Conservation (phyloP, 352 stramenopile genomes). For the Phytophthora rubi region DNA sequence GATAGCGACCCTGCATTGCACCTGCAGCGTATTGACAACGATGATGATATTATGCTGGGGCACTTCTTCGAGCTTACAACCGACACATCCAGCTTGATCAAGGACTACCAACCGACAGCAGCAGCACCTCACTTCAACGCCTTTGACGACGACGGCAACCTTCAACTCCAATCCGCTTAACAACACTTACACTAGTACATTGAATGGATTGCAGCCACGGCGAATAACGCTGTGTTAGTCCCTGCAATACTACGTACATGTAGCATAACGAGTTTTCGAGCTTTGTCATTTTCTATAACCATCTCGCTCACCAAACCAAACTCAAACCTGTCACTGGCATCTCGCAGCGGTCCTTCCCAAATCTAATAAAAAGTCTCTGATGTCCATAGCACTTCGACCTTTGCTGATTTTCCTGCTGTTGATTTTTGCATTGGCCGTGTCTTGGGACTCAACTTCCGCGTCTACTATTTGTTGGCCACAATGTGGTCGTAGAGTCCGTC, state of each 20-base stretch:
- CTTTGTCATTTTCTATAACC: not conserved
- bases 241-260: not conserved
- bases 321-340: not conserved
- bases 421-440: not conserved
- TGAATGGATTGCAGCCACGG: not conserved
- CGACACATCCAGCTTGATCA: constrained; percentile 7
- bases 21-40: constrained; percentile 13
- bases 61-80: constrained; percentile 8
- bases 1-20: constrained; percentile 22
- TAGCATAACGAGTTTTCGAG: not conserved
- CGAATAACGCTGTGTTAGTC: not conserved
- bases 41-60: constrained; percentile 14
- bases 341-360: not conserved
- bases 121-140: constrained; percentile 33
- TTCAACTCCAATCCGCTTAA: constrained; percentile 27
- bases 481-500: constrained; percentile 76
- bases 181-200: not conserved
- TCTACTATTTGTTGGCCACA: constrained; percentile 19
- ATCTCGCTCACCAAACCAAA: not conserved
- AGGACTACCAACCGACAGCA: constrained; percentile 14
- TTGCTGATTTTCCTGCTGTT: not conserved
- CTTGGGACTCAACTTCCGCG: not conserved
- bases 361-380: not conserved
- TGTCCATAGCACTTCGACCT: not conserved
- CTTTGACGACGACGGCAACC: constrained; percentile 39